Evolutionary conservation across 169 alveolate genomes (phyloP).

Genomic region (Plasmodium cynomolgi): DNA sequence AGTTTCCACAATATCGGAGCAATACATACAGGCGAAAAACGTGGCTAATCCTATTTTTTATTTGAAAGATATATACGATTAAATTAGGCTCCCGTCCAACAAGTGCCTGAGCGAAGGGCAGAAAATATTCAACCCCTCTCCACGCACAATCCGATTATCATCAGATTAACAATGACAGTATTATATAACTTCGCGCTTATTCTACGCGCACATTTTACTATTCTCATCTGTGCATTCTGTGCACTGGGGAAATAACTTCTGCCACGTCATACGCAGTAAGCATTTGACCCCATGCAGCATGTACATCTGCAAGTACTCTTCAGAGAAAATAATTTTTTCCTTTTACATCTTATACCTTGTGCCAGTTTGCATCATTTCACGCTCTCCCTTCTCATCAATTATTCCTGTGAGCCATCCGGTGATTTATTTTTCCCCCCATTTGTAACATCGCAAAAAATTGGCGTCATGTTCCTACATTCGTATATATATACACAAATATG

Average conservation of each 20-base stretch:
- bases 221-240: background rate
- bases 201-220: background rate
- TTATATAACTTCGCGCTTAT: background rate
- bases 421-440: background rate
- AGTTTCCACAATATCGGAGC: conserved; percentile 43
- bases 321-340: background rate
- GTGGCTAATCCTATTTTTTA: conserved; percentile 49
- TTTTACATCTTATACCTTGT: background rate
- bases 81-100: background rate
- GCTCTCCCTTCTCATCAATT: background rate
- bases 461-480: background rate
- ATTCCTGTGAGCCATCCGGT: background rate
- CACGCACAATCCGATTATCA: background rate
- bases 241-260: background rate
- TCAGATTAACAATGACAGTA: background rate
- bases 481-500: background rate
- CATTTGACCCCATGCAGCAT: background rate
- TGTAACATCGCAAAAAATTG: background rate
- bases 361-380: conserved; percentile 3
- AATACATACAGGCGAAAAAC: conserved; percentile 26
- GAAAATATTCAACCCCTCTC: background rate
- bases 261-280: background rate
- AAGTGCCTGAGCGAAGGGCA: background rate
- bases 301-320: background rate
- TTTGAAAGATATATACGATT: conserved; percentile 50